Base-by-base conservation (phyloP, 2,329 filamentous ascomycete genomes). In the Aspergillus tamarii region DNA sequence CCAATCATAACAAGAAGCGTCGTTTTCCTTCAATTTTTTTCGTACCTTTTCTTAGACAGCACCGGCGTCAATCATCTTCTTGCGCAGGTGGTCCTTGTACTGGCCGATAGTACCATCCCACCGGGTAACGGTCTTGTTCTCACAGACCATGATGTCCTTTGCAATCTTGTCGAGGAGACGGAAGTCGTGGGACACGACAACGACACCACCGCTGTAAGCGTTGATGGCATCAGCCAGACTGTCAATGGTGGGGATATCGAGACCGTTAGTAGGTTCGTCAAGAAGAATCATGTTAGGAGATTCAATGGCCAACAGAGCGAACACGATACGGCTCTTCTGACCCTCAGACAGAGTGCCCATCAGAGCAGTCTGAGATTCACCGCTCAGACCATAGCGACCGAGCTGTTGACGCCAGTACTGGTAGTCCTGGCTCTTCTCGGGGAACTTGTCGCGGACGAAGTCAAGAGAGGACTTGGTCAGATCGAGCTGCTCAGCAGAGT, bases 331-430 rank as follows among this genome's bases (percentile, higher is more conserved):
- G 76, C 90, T 94, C 88, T 96, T 96, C 83, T 99, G 95, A 60
- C 95, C 95, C 78, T 99, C 95, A 67, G 95, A 98, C 71, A 99
- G 85, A 19, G 95, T 99, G 67, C 95, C 96, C 90, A 99, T 99
- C 77, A 98, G 87, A 55, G 95, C 93, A 56, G 95, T 99, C 85
- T 99, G 96, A 36, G 93, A 85, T 67, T 98, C 93, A 79, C 96
- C 96, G 63, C 88, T 91, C 69, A 99, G 87, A 78, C 96, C 96
- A 80, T 99, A 99, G 70, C 90, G 88, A 74, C 95, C 95, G 43
- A 99, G 91, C 84, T 97, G 93, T 83, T 97, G 94, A 77, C 95
- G 89, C 95, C 95, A 99, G 88, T 95, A 99, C 84, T 99, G 95
- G 85, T 97, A 96, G 79, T 99, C 95, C 80, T 99, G 95, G 60